Evolutionary conservation across 2,329 filamentous ascomycete genomes (phyloP).

Genomic region (Fusarium oxysporum): DNA sequence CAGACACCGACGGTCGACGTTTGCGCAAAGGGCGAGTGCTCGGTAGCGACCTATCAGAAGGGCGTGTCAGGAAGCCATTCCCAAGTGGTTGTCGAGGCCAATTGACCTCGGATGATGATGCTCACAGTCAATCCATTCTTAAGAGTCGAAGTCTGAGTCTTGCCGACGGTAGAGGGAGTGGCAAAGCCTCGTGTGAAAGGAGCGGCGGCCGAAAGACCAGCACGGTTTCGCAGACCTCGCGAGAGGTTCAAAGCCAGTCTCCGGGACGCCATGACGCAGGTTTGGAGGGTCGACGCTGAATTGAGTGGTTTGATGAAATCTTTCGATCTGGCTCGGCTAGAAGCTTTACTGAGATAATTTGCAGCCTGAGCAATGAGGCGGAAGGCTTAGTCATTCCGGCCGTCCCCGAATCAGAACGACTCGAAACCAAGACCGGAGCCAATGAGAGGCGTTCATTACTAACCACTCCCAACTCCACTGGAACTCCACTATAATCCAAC

Average conservation of each 20-base stretch:
- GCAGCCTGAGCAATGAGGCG: conserved; percentile 58
- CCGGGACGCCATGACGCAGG: conserved; percentile 88
- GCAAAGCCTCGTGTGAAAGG: conserved; percentile 88
- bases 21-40: conserved; percentile 98
- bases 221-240: conserved; percentile 88
- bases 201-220: conserved; percentile 82
- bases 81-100: conserved; percentile 46
- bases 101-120: conserved; percentile 52
- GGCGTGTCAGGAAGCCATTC: conserved; percentile 43
- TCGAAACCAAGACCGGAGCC: conserved; percentile 37
- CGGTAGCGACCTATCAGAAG: conserved; percentile 83
- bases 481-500: conserved; percentile 27
- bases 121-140: conserved; percentile 96
- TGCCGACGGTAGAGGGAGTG: conserved; percentile 82
- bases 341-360: conserved; percentile 60
- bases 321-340: conserved; percentile 58
- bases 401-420: conserved; percentile 53
- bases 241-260: conserved; percentile 96
- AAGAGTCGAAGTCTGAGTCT: conserved; percentile 95
- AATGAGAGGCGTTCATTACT: conserved; percentile 53
- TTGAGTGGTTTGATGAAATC: conserved; percentile 69
- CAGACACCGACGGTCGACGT: conserved; percentile 98
- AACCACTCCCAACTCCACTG: conserved; percentile 36
- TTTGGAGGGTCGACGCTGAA: conserved; percentile 61
- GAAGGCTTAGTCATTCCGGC: conserved; percentile 55